Percentiles rank a stretch among this genome's conserved stretches.
Evolutionary conservation across 1,139 yeast genomes (phyloP).

Genomic region (Taphrina populina): DNA sequence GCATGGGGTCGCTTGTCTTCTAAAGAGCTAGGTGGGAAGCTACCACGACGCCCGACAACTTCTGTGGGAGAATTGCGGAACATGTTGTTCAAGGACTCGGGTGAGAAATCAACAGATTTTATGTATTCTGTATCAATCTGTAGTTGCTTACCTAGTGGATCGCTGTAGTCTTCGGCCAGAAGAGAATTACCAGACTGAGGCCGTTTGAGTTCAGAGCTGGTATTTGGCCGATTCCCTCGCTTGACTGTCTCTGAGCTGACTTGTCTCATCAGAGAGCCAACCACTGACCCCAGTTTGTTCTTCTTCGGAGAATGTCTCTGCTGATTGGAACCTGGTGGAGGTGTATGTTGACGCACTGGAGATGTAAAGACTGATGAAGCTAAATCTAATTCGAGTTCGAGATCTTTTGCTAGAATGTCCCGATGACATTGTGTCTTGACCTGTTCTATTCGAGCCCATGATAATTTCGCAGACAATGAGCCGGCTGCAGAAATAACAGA

Average conservation of each 20-base stretch:
- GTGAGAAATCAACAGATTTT: slow-evolving; percentile 1
- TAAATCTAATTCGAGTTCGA: slow-evolving; percentile 41
- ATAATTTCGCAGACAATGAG: slow-evolving; percentile 53
- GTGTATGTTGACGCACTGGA: slow-evolving; percentile 14
- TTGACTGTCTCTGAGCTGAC: slow-evolving; percentile 20
- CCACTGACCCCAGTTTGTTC: slow-evolving; percentile 15
- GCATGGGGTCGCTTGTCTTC: no score
- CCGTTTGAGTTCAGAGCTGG: background rate
- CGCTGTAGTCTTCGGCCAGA: no score
- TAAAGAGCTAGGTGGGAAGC: no score
- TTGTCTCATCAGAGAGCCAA: slow-evolving; percentile 19
- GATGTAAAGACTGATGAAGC: slow-evolving; percentile 16
- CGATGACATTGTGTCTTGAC: slow-evolving; percentile 50
- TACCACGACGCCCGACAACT: no score
- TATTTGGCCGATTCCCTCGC: slow-evolving; percentile 10
- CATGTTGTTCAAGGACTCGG: slow-evolving; percentile 8
- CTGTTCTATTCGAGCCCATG: slow-evolving; percentile 57
- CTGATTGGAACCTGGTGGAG: background rate
- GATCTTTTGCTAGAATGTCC: slow-evolving; percentile 47
- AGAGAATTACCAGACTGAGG: background rate
- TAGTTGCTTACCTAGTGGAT: no score
- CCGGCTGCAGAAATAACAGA: slow-evolving; percentile 50
- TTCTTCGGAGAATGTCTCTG: slow-evolving; percentile 12
- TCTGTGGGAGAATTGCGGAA: slow-evolving; percentile 8
- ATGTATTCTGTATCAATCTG: slow-evolving; percentile 6